Percentiles rank a stretch among this genome's conserved stretches.
These are phyloP conservation scores for Stephania japonica DNA, from an alignment of 164 flowering plant species.

Conservation along the genomic window DNA sequence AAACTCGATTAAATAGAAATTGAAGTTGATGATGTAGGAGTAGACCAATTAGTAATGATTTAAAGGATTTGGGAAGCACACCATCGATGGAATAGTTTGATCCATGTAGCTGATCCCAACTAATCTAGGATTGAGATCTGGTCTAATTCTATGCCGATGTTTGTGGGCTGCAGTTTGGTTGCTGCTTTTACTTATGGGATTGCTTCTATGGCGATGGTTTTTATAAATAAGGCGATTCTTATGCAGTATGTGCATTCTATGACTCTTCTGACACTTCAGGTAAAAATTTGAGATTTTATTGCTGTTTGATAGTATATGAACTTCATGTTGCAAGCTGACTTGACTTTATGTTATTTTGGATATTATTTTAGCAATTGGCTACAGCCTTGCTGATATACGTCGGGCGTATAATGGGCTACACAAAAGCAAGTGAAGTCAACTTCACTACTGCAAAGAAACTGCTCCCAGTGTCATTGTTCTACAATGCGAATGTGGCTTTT, in stretches of 20 bases:
- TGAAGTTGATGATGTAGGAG: too few species aligned
- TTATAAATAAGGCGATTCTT: slow-evolving; percentile 86
- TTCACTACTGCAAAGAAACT: slow-evolving; percentile 70
- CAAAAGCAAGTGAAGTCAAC: slow-evolving; percentile 50
- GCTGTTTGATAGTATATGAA: neutral
- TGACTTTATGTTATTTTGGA: neutral
- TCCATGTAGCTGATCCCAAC: too few species aligned
- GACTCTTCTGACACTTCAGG: slow-evolving; percentile 94
- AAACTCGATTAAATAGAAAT: too few species aligned
- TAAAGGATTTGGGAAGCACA: too few species aligned
- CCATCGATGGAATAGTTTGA: too few species aligned
- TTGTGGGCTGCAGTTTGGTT: slow-evolving; percentile 43
- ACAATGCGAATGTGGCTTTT: slow-evolving; percentile 95
- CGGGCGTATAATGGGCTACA: slow-evolving; percentile 72
- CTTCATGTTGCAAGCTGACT: slow-evolving; percentile 6
- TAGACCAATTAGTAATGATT: too few species aligned
- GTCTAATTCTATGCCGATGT: neutral
- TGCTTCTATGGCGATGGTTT: slow-evolving; percentile 99
- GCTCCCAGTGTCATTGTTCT: slow-evolving; percentile 74
- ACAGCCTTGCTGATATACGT: slow-evolving; percentile 74
- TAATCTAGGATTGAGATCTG: too few species aligned
- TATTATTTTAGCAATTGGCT: slow-evolving; percentile 64
- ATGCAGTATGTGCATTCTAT: slow-evolving; percentile 88
- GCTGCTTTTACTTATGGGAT: slow-evolving; percentile 89
- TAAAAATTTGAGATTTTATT: slow-evolving; percentile 12